A percentile compares a stretch with the other conserved stretches of the same genome.
phyloP scores from a whole-genome alignment of 768 basidiomycete genomes.

The Rhizopogon sp. region DNA sequence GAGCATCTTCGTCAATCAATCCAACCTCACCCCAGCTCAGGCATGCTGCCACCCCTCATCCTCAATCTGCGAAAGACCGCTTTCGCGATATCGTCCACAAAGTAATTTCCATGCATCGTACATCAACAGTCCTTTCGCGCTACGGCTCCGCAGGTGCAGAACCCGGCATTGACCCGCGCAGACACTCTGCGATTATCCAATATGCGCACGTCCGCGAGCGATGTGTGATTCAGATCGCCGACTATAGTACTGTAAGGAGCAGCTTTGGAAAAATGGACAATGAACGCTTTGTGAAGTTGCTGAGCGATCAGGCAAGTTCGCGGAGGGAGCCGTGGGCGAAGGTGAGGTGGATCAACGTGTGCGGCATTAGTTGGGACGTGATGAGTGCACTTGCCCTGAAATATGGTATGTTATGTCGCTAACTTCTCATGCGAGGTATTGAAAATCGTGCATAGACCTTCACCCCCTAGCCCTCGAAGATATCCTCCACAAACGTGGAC shows the following conservation, averaged over 20 bases:
- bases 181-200: constrained; percentile 46
- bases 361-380: constrained; percentile 67
- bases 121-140: constrained; percentile 33
- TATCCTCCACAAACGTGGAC: constrained; percentile 50
- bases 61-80: constrained; percentile 38
- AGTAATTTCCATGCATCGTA: constrained; percentile 58
- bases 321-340: constrained; percentile 55
- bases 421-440: constrained; percentile 7
- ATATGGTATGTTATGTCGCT: constrained; percentile 45
- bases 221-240: constrained; percentile 62
- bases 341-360: constrained; percentile 73
- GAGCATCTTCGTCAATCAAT: neutral
- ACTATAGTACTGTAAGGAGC: constrained; percentile 56
- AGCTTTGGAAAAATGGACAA: constrained; percentile 56
- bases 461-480: constrained; percentile 74
- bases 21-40: constrained; percentile 1
- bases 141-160: constrained; percentile 52
- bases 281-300: constrained; percentile 51
- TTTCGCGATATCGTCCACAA: constrained; percentile 55
- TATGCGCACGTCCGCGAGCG: constrained; percentile 56
- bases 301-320: constrained; percentile 40
- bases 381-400: constrained; percentile 61
- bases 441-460: constrained; percentile 36
- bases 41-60: constrained; percentile 7
- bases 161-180: constrained; percentile 66